These are phyloP conservation scores for Globisporangium echinulatum DNA, from an alignment of 352 stramenopile genomes.

Conservation along the genomic window DNA sequence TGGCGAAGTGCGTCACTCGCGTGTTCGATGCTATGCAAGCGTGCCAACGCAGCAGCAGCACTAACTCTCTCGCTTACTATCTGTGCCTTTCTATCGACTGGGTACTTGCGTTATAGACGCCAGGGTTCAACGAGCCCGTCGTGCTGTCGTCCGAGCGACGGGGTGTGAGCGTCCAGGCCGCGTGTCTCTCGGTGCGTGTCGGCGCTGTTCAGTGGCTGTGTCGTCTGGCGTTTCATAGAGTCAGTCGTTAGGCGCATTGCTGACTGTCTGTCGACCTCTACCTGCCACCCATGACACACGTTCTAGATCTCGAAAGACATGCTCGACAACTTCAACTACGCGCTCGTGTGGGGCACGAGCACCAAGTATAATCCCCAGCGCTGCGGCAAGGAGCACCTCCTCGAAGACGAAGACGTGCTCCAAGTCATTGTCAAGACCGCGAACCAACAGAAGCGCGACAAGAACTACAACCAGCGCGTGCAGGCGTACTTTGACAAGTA, in stretches of 20 bases:
- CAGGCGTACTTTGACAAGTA: conserved; percentile 96
- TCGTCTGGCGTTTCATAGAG: background rate
- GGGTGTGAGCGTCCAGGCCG: conserved; percentile 72
- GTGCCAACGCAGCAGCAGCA: background rate
- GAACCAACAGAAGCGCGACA: conserved; percentile 97
- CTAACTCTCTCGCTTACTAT: background rate
- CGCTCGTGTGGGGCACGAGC: conserved; percentile 96
- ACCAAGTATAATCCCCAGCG: conserved; percentile 98
- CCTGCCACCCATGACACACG: too few relatives aligned
- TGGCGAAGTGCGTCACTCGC: conserved; percentile 44
- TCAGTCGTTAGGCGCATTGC: too few relatives aligned
- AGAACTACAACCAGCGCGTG: conserved; percentile 95
- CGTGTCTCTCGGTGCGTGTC: conserved; percentile 70
- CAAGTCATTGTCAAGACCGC: conserved; percentile 98
- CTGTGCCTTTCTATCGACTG: background rate
- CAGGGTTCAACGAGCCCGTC: conserved; percentile 74
- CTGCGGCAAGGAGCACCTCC: conserved; percentile 90
- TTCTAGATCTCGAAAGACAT: conserved; percentile 87
- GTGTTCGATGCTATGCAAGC: background rate
- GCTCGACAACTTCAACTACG: conserved; percentile 97
- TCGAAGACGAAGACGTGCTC: conserved; percentile 98
- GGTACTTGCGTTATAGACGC: conserved; percentile 24
- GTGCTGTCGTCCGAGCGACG: conserved; percentile 82
- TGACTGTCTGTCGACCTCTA: background rate
- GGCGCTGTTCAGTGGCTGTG: background rate